Base-by-base conservation (phyloP, 768 basidiomycete species). In the Naganishia vaughanmartiniae region DNA sequence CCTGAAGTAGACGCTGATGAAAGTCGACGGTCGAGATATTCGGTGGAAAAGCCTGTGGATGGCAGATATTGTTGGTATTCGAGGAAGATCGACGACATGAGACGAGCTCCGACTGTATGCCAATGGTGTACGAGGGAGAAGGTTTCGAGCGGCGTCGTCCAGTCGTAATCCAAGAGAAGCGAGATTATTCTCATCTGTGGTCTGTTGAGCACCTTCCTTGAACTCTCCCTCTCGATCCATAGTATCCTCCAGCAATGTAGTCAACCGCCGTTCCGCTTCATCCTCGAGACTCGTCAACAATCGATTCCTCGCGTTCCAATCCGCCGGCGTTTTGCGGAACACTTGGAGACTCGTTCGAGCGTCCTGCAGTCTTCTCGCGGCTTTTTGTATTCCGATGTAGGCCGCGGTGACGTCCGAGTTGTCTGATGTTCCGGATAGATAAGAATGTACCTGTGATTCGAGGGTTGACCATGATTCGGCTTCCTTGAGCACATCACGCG, bases 391-490 rank as follows among this genome's bases (percentile, higher is more conserved):
- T 1, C 60, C 60, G 24, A 45, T 24, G 39, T 63, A 63, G 10
- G 60, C 39, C 2, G 39, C 26, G 60, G 24, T 30, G 39, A 17
- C 60, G 93, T 60, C 86, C 86, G 77, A 91, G 95, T 73, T 85
- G 87, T 75, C 86, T 86, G 74, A 93, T 90, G 12, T 17, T 4
- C 26, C 12, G 17, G 85, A 82, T 51, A 98, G 85, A n/a, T 95
- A 85, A 2, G 89, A 84, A 0, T 90, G 91, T 56, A 96, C 90
- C 82, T 99, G 96, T 42, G 90, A 85, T 79, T 98, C 96, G 55
- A 99, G 85, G 1, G 92, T 91, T 69, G 89, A 91, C 96, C 96
- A 99, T 74, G 89, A 91, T 84, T 98, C 94, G 15, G 96, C 94
- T 78, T 98, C 95, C 30, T 89, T 87, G 42, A 98, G 82, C 21